These are phyloP conservation scores for Neonectria hederae DNA, from an alignment of 2,329 filamentous ascomycete species.

Conservation along the genomic window DNA sequence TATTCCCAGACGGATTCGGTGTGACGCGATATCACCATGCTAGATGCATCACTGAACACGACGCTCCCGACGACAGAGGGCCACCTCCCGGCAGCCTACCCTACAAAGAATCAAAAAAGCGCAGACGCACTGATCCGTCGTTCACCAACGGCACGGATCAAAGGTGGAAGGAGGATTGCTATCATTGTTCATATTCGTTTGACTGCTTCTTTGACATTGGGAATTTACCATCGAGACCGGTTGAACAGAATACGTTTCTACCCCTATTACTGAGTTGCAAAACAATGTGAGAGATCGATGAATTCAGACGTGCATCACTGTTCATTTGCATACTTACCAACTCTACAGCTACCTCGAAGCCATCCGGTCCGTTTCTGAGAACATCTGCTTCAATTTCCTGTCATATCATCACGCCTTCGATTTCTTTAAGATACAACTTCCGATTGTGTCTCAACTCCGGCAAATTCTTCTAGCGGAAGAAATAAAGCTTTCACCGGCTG, in stretches of 20 bases:
- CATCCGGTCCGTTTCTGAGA: not conserved
- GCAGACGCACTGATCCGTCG: not conserved
- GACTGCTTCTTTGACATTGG: not conserved
- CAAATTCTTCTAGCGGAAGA: not conserved
- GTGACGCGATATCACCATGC: slow-evolving; percentile 2
- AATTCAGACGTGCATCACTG: not conserved
- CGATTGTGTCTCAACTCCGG: not conserved
- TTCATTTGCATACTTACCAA: not conserved
- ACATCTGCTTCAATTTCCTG: slow-evolving; percentile 6
- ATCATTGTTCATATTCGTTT: not conserved
- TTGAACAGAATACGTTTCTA: not conserved
- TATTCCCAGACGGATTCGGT: not conserved
- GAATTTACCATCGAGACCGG: not conserved
- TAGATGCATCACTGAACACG: not conserved
- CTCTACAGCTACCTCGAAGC: not conserved
- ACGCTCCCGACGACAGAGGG: not conserved
- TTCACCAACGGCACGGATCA: slow-evolving; percentile 10
- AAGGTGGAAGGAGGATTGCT: slow-evolving; percentile 14
- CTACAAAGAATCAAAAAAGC: not conserved
- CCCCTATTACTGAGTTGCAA: slow-evolving; percentile 6
- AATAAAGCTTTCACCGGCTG: not conserved
- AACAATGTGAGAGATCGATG: not conserved
- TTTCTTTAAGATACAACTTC: not conserved
- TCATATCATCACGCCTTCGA: not conserved
- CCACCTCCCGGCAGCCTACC: slow-evolving; percentile 2